Evolutionary conservation across 495 filamentous ascomycete genomes (phyloP).

Genomic region (Podospora pseudocomata): DNA sequence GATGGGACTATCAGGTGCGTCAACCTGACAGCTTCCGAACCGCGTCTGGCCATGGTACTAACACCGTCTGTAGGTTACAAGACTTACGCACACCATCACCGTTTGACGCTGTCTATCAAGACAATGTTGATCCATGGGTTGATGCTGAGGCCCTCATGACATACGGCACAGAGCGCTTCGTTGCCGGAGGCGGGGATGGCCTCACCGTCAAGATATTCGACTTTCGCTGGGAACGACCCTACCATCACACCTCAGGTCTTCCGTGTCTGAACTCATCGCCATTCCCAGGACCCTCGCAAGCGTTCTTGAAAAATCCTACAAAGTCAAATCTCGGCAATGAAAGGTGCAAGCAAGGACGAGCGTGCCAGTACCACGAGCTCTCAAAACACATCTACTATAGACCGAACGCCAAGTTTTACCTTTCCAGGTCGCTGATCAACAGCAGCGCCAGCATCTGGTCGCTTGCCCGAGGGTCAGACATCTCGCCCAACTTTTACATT

Average conservation of each 20-base stretch:
- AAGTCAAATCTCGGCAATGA: not conserved
- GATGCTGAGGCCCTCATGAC: constrained; percentile 40
- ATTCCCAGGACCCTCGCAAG: constrained; percentile 36
- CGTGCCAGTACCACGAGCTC: constrained; percentile 43
- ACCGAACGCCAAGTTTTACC: constrained; percentile 43
- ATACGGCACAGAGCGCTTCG: constrained; percentile 42
- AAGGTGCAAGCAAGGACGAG: constrained; percentile 32
- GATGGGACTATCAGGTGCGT: constrained; percentile 41
- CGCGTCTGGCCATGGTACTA: not conserved
- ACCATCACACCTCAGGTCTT: constrained; percentile 42
- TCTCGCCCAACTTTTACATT: constrained; percentile 41
- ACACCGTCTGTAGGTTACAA: constrained; percentile 32
- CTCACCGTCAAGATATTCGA: constrained; percentile 45
- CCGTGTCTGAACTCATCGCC: constrained; percentile 34
- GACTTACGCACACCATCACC: constrained; percentile 40
- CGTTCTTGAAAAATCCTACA: constrained; percentile 25
- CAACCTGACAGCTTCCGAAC: not conserved
- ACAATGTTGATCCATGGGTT: constrained; percentile 41
- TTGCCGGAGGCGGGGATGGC: constrained; percentile 36
- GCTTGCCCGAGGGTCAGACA: constrained; percentile 38
- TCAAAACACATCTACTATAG: constrained; percentile 40
- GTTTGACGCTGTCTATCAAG: constrained; percentile 40
- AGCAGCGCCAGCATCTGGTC: constrained; percentile 37
- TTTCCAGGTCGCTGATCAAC: constrained; percentile 23
- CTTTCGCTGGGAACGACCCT: constrained; percentile 44